These are phyloP conservation scores for Pisolithus tinctorius DNA, from an alignment of 768 basidiomycete species.

Conservation along the genomic window DNA sequence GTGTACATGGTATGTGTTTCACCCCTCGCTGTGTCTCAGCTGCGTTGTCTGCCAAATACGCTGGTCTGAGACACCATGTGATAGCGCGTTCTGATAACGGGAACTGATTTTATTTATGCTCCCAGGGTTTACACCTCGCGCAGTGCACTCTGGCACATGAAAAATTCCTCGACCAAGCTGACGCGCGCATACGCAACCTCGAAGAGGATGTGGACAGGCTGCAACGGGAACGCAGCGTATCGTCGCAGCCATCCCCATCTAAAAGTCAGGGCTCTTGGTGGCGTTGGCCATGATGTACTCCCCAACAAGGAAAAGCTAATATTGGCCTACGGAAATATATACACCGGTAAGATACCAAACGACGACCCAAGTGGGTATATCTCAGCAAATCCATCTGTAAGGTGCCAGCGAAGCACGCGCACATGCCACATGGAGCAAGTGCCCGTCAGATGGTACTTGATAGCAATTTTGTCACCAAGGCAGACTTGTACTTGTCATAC, in stretches of 20 bases:
- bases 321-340: background rate
- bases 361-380: background rate
- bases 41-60: too few species aligned
- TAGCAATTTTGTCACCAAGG: constrained; percentile 45
- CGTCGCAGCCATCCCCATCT: background rate
- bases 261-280: constrained; percentile 17
- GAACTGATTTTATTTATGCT: background rate
- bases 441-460: constrained; percentile 15
- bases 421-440: background rate
- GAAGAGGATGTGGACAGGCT: constrained; percentile 47
- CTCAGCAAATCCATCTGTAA: background rate
- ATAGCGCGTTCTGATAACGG: too few species aligned
- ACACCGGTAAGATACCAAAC: background rate
- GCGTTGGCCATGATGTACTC: constrained; percentile 4
- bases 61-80: too few species aligned
- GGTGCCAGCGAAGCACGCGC: background rate
- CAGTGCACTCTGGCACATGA: constrained; percentile 64
- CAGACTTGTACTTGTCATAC: constrained; percentile 62
- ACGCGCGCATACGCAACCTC: constrained; percentile 41
- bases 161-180: constrained; percentile 61
- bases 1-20: constrained; percentile 57
- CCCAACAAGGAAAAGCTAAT: background rate
- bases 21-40: background rate
- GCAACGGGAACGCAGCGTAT: constrained; percentile 11
- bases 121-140: constrained; percentile 59